Conservation (phyloP, 768 basidiomycete species). For the Russula virescens region DNA sequence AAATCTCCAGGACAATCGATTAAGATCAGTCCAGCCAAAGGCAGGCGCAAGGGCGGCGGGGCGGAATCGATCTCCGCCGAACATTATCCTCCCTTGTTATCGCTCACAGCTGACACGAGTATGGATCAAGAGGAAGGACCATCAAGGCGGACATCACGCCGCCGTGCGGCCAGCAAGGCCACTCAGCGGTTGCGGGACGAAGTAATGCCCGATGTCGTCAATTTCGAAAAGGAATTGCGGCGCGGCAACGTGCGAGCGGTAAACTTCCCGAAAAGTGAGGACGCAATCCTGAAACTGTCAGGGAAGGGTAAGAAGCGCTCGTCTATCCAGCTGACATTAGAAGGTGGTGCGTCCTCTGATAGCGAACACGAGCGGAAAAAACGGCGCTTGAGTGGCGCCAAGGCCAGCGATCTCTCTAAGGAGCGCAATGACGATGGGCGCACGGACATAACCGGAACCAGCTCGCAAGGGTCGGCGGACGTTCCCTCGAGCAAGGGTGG, state of each 20-base stretch:
- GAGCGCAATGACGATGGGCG: background rate
- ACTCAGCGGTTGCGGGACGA: conserved; percentile 39
- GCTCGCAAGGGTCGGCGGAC: background rate
- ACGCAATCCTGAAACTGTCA: conserved; percentile 14
- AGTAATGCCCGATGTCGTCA: conserved; percentile 74
- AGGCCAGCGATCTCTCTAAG: conserved; percentile 28
- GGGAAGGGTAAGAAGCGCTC: conserved; percentile 31
- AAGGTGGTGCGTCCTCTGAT: conserved; percentile 11
- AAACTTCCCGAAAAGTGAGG: conserved; percentile 25
- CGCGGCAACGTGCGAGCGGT: conserved; percentile 29
- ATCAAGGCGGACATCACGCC: conserved; percentile 31
- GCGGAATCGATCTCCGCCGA: background rate
- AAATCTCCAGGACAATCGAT: conserved; percentile 7
- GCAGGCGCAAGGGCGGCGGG: conserved; percentile 6
- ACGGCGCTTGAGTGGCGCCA: conserved; percentile 11
- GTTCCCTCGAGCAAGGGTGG: background rate
- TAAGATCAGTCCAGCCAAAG: conserved; percentile 11
- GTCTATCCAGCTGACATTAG: conserved; percentile 20
- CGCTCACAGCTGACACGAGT: conserved; percentile 26
- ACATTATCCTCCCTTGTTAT: background rate
- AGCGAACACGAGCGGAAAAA: conserved; percentile 18
- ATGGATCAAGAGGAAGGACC: conserved; percentile 13
- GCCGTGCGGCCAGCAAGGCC: conserved; percentile 51
- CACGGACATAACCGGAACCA: background rate
- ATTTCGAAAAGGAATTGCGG: conserved; percentile 63